Percentiles rank a stretch among this genome's conserved stretches.
Conservation (phyloP, 352 stramenopile genomes). For the Globisporangium emineosum region DNA sequence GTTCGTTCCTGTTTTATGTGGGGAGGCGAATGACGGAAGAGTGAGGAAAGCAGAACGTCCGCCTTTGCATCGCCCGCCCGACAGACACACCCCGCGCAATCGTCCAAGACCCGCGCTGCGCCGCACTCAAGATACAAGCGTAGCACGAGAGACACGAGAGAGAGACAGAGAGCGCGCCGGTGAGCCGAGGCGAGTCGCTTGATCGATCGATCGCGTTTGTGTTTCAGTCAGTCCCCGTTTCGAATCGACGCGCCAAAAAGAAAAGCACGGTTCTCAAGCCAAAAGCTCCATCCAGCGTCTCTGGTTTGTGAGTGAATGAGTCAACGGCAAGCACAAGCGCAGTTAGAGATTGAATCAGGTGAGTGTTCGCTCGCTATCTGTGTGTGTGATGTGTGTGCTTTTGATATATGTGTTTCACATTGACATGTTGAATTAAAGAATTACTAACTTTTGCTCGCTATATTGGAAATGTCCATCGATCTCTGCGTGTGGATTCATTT, state of each 20-base stretch:
- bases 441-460: not conserved
- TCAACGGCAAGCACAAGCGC: constrained; percentile 13
- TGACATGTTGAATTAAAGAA: not conserved
- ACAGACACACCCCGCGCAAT: not conserved
- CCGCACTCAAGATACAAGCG: not conserved
- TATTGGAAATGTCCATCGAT: not conserved
- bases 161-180: not conserved
- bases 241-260: constrained; percentile 1
- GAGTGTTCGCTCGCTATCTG: not conserved
- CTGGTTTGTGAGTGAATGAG: constrained; percentile 17
- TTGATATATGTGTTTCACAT: not conserved
- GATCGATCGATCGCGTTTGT: not conserved
- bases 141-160: not conserved
- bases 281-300: no score
- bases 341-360: constrained; percentile 15
- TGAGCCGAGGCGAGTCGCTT: not conserved
- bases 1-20: constrained; percentile 11
- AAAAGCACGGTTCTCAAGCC: no score
- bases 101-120: not conserved
- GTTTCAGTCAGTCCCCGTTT: not conserved
- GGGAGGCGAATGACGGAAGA: constrained; percentile 14
- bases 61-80: not conserved
- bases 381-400: not conserved
- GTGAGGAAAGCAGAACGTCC: constrained; percentile 9
- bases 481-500: not conserved